phyloP scores from a whole-genome alignment of 1,284 basidiomycete genomes.

The Irpex sp. region DNA sequence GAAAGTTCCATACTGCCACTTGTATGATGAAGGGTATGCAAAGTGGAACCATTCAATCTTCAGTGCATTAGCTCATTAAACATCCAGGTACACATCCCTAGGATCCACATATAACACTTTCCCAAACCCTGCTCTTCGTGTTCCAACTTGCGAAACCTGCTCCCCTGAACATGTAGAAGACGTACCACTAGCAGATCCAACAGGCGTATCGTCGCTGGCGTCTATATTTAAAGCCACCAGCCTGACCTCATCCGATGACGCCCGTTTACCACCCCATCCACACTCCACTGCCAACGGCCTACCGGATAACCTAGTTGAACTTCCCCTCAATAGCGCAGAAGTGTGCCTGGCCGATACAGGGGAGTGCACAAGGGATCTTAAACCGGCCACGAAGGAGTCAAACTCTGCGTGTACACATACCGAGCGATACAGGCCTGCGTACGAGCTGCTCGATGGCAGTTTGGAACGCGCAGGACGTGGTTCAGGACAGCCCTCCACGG shows the following conservation, averaged over 20 bases:
- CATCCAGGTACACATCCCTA: constrained; percentile 85
- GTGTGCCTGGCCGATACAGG: constrained; percentile 15
- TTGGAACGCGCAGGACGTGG: constrained; percentile 65
- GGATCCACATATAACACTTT: constrained; percentile 95
- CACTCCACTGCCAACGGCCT: constrained; percentile 3
- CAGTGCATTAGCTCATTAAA: background rate
- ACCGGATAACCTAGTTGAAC: constrained; percentile 12
- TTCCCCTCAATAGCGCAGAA: constrained; percentile 13
- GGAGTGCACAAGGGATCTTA: constrained; percentile 5
- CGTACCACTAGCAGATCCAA: background rate
- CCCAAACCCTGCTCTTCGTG: constrained; percentile 81
- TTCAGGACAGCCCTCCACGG: background rate
- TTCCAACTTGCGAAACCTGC: constrained; percentile 24
- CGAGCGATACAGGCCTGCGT: constrained; percentile 66
- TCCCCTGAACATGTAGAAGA: background rate
- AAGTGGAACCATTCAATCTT: background rate
- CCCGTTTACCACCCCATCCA: constrained; percentile 1
- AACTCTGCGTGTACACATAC: constrained; percentile 11
- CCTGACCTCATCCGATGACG: background rate
- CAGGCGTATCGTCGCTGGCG: background rate
- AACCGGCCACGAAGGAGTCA: constrained; percentile 1
- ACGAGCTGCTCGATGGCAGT: constrained; percentile 72
- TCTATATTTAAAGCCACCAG: constrained; percentile 2
- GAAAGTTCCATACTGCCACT: constrained; percentile 77
- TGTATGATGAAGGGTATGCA: constrained; percentile 89